A percentile compares a stretch with the other conserved stretches of the same genome.
phyloP scores from a whole-genome alignment of 768 basidiomycete species.

The Panaeolus papilionaceus region DNA sequence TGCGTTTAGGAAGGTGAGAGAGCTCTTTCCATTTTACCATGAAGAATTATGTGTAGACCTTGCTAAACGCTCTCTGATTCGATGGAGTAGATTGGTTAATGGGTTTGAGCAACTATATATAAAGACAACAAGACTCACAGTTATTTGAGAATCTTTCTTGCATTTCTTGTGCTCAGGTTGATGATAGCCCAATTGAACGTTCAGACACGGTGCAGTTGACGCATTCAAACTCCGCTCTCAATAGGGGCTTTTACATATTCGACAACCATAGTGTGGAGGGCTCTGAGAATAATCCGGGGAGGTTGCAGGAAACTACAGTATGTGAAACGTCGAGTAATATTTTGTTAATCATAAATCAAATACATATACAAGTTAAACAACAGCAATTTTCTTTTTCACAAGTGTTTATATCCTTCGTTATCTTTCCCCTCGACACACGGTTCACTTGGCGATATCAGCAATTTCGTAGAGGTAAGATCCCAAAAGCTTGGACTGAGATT shows the following conservation, averaged over 20 bases:
- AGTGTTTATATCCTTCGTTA: background rate
- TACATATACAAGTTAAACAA: background rate
- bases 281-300: too few species aligned
- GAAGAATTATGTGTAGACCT: conserved; percentile 5
- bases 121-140: background rate
- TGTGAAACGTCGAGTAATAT: background rate
- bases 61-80: background rate
- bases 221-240: background rate
- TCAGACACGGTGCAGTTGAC: background rate
- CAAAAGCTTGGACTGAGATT: conserved; percentile 67
- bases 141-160: background rate
- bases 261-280: too few species aligned
- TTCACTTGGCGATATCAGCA: conserved; percentile 34
- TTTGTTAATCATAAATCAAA: conserved; percentile 4
- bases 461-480: conserved; percentile 86
- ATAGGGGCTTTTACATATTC: background rate
- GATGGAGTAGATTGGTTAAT: background rate
- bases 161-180: background rate
- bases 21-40: conserved; percentile 38
- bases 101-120: background rate
- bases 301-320: too few species aligned
- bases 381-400: background rate
- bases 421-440: background rate
- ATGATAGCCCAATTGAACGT: background rate
- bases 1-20: conserved; percentile 38